Evolutionary conservation across 495 filamentous ascomycete species (phyloP).

Genomic region (Aspergillus ostianus): DNA sequence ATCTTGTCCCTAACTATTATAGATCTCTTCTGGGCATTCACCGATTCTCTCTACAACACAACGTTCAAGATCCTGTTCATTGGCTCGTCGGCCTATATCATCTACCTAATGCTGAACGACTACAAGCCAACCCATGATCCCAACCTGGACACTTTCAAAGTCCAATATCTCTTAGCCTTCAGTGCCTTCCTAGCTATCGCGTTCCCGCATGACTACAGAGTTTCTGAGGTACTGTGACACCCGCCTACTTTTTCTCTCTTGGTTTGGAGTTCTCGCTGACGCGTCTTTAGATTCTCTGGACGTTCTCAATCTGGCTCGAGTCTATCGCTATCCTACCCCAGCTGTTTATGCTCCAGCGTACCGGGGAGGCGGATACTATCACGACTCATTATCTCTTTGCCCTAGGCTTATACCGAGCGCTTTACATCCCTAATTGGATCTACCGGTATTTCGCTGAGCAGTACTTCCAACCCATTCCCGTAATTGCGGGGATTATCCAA

Average conservation of each 20-base stretch:
- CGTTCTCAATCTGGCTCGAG: conserved; percentile 97
- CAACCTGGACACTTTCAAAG: conserved; percentile 93
- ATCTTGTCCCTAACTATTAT: background rate
- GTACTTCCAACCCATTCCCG: conserved; percentile 77
- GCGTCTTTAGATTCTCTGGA: conserved; percentile 74
- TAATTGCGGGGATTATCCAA: conserved; percentile 85
- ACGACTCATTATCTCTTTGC: conserved; percentile 98
- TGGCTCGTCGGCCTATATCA: conserved; percentile 79
- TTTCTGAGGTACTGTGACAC: conserved; percentile 48
- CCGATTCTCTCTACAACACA: conserved; percentile 79
- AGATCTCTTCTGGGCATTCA: conserved; percentile 89
- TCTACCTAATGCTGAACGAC: conserved; percentile 94
- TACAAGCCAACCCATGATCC: conserved; percentile 96
- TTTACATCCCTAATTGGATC: conserved; percentile 99
- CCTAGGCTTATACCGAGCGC: conserved; percentile 82
- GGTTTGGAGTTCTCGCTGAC: background rate
- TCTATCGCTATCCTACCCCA: conserved; percentile 94
- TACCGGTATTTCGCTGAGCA: conserved; percentile 78
- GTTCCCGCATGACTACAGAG: conserved; percentile 77
- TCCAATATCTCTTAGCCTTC: conserved; percentile 83
- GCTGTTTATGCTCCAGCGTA: conserved; percentile 95
- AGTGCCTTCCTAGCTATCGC: conserved; percentile 75
- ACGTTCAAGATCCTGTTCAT: conserved; percentile 97
- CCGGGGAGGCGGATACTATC: conserved; percentile 96
- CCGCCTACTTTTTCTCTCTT: background rate